These are phyloP conservation scores for Fusarium protoensiforme DNA, from an alignment of 2,329 filamentous ascomycete genomes.

Conservation along the genomic window DNA sequence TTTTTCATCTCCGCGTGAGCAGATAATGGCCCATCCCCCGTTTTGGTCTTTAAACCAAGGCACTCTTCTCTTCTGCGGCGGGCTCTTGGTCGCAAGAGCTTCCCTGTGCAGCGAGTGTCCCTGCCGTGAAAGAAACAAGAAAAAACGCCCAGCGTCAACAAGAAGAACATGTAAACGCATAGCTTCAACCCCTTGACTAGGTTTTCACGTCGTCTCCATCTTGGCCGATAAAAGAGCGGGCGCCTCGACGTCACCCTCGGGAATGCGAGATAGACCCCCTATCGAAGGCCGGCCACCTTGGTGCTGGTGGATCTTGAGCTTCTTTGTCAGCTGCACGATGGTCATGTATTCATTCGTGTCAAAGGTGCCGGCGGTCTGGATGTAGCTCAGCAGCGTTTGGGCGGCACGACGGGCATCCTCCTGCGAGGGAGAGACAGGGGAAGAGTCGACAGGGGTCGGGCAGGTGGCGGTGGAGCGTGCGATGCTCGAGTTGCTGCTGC, in stretches of 20 bases:
- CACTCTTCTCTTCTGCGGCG: constrained; percentile 1
- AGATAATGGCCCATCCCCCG: constrained; percentile 1
- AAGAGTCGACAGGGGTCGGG: constrained; percentile 58
- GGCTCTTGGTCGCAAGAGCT: not conserved
- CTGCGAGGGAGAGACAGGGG: constrained; percentile 77
- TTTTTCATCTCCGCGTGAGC: constrained; percentile 17
- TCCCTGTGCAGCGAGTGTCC: not conserved
- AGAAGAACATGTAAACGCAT: constrained; percentile 13
- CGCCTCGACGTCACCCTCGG: constrained; percentile 67
- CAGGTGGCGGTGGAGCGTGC: constrained; percentile 36
- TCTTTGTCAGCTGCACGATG: constrained; percentile 86
- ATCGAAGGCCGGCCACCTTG: constrained; percentile 50
- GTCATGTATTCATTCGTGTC: constrained; percentile 82
- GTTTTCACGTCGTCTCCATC: constrained; percentile 45
- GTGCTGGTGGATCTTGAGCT: constrained; percentile 76
- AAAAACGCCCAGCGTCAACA: constrained; percentile 26
- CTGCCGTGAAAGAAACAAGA: constrained; percentile 15
- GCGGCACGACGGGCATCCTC: constrained; percentile 88
- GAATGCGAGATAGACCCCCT: constrained; percentile 65
- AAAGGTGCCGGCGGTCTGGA: constrained; percentile 77
- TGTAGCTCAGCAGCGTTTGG: constrained; percentile 83
- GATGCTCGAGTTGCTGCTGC: constrained; percentile 51
- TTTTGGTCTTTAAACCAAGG: constrained; percentile 3
- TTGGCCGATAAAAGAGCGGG: constrained; percentile 40
- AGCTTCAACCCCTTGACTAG: not conserved